Evolutionary conservation across 225 moss, liverwort and hornwort genomes (phyloP).

Genomic region (Neckera pumila): DNA sequence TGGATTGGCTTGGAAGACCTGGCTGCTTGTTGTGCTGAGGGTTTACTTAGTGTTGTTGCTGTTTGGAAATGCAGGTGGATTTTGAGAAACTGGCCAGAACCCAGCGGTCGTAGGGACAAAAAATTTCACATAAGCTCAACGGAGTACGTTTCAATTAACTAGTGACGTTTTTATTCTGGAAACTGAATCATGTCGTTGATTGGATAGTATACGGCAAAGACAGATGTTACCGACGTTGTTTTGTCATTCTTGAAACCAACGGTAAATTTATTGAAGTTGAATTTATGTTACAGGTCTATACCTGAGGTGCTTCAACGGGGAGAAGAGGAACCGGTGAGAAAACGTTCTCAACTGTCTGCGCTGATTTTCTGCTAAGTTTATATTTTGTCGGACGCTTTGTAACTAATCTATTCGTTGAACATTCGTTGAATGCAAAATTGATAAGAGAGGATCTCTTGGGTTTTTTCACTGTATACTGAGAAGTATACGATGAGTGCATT

Average conservation of each 20-base stretch:
- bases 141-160: conserved; percentile 5
- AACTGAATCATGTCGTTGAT: neutral
- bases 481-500: neutral
- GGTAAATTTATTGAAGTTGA: neutral
- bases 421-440: neutral
- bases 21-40: neutral
- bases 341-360: neutral
- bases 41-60: neutral
- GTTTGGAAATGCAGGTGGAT: conserved; percentile 14
- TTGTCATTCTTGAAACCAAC: neutral
- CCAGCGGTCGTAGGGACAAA: neutral
- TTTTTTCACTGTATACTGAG: neutral
- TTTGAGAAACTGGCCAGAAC: conserved; percentile 39
- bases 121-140: neutral
- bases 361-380: neutral
- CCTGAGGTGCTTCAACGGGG: conserved; percentile 27
- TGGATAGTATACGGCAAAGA: neutral
- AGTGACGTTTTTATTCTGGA: neutral
- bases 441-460: neutral
- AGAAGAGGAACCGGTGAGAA: conserved; percentile 20
- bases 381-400: neutral
- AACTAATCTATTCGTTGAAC: neutral
- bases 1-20: neutral
- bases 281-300: conserved; percentile 11
- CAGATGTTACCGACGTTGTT: neutral